Conservation (phyloP, 2,329 filamentous ascomycete genomes). For the Talaromyces sp. region DNA sequence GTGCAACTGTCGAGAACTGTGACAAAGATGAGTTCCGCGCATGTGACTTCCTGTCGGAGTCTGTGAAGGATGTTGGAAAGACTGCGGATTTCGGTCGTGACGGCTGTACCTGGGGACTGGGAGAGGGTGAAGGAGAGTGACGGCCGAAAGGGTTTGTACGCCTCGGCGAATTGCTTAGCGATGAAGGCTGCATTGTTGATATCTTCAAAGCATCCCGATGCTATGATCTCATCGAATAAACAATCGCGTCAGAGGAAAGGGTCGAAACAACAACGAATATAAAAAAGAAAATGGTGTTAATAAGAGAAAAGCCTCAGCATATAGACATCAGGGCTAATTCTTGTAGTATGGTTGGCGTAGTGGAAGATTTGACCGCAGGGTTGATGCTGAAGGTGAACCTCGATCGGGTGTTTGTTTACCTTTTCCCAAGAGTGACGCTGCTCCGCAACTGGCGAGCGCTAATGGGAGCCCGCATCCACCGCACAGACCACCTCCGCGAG, state of each 20-base stretch:
- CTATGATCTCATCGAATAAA: constrained; percentile 4
- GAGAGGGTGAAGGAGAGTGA: constrained; percentile 60
- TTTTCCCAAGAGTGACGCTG: constrained; percentile 15
- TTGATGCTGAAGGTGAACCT: background rate
- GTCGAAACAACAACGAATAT: background rate
- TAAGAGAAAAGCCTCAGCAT: background rate
- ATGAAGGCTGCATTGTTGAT: constrained; percentile 48
- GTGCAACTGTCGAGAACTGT: constrained; percentile 46
- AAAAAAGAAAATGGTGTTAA: background rate
- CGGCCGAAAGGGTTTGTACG: constrained; percentile 77
- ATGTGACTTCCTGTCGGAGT: constrained; percentile 49
- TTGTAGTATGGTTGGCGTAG: background rate
- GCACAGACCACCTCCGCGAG: background rate
- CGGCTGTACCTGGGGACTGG: constrained; percentile 43
- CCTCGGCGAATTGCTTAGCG: constrained; percentile 62
- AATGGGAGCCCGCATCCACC: background rate
- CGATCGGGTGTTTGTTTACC: constrained; percentile 34
- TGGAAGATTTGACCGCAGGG: background rate
- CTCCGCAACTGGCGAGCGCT: background rate
- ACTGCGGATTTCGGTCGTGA: constrained; percentile 69
- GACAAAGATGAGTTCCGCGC: constrained; percentile 65
- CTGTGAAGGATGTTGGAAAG: constrained; percentile 54
- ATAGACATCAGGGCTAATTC: background rate
- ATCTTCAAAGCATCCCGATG: constrained; percentile 13
- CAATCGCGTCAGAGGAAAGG: background rate